phyloP scores from a whole-genome alignment of 257 asterid species.

The Ajuga chamaepitys region DNA sequence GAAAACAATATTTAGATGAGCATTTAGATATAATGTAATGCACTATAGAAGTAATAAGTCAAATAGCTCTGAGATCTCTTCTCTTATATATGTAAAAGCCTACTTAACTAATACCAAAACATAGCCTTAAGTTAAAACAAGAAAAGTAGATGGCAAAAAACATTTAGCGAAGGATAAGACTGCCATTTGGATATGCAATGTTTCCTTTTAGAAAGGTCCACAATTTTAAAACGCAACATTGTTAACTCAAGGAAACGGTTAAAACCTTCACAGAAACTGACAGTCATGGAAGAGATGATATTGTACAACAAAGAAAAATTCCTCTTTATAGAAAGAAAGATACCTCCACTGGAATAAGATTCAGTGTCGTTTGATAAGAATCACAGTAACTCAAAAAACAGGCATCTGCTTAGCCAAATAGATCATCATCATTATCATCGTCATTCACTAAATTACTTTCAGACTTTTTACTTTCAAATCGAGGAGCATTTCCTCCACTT shows the following conservation, averaged over 20 bases:
- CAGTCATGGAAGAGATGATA: constrained; percentile 9
- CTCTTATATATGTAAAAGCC: background rate
- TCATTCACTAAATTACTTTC: constrained; percentile 28
- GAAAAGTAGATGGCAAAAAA: background rate
- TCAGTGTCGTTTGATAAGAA: constrained; percentile 20
- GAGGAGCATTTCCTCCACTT: constrained; percentile 26
- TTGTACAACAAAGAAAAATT: constrained; percentile 36
- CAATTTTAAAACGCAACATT: constrained; percentile 13
- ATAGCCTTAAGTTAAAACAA: background rate
- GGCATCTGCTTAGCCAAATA: constrained; percentile 59
- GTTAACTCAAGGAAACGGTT: background rate
- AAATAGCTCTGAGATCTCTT: background rate
- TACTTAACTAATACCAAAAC: background rate
- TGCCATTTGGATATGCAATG: background rate
- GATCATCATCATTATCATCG: constrained; percentile 75
- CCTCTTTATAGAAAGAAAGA: constrained; percentile 17
- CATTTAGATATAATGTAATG: background rate
- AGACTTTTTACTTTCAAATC: constrained; percentile 23
- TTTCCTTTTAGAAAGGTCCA: constrained; percentile 19
- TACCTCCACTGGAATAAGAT: constrained; percentile 27
- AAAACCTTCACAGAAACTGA: constrained; percentile 8
- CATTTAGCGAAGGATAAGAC: background rate
- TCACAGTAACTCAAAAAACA: constrained; percentile 8
- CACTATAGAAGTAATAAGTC: background rate
- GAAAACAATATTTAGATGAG: background rate